A percentile compares a stretch with the other conserved stretches of the same genome.
phyloP scores from a whole-genome alignment of 1,139 yeast genomes.

The Yamadazyma diospyri region DNA sequence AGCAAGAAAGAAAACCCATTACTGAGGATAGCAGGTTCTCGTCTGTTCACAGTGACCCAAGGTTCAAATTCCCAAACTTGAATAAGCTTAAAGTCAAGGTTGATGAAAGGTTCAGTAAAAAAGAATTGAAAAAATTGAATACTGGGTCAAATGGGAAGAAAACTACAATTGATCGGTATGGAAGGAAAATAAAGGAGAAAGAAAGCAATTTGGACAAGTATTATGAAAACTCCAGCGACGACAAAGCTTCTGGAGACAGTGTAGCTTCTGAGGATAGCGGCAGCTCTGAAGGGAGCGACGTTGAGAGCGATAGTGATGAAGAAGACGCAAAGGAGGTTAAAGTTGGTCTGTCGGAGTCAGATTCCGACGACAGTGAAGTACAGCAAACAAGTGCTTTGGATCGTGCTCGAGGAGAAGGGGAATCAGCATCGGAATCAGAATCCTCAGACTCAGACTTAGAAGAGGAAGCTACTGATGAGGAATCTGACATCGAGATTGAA shows the following conservation, averaged over 20 bases:
- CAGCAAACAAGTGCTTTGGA: slow-evolving; percentile 35
- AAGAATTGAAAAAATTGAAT: slow-evolving; percentile 62
- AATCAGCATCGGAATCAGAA: slow-evolving; percentile 29
- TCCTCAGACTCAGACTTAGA: slow-evolving; percentile 18
- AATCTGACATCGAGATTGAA: slow-evolving; percentile 55
- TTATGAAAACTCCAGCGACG: slow-evolving; percentile 49
- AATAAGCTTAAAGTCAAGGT: slow-evolving; percentile 72
- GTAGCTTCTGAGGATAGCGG: slow-evolving; percentile 16
- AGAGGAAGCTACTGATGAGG: slow-evolving; percentile 41
- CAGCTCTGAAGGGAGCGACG: slow-evolving; percentile 14
- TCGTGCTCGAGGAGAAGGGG: slow-evolving; percentile 68
- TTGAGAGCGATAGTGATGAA: slow-evolving; percentile 11
- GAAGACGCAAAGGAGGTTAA: slow-evolving; percentile 20
- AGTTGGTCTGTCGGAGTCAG: slow-evolving; percentile 15
- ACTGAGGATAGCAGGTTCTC: slow-evolving; percentile 74
- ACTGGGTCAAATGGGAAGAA: slow-evolving; percentile 43
- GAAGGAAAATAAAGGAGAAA: slow-evolving; percentile 58
- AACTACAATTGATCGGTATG: slow-evolving; percentile 79
- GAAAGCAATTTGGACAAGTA: slow-evolving; percentile 56
- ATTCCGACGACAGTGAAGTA: slow-evolving; percentile 1
- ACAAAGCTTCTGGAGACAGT: slow-evolving; percentile 18
- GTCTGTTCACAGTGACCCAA: slow-evolving; percentile 80
- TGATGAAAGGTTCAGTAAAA: slow-evolving; percentile 80
- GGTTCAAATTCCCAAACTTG: slow-evolving; percentile 73
- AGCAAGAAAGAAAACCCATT: slow-evolving; percentile 24